Conservation (phyloP, 1,139 yeast species). For the Nakaseomyces kungkrabaensis region DNA sequence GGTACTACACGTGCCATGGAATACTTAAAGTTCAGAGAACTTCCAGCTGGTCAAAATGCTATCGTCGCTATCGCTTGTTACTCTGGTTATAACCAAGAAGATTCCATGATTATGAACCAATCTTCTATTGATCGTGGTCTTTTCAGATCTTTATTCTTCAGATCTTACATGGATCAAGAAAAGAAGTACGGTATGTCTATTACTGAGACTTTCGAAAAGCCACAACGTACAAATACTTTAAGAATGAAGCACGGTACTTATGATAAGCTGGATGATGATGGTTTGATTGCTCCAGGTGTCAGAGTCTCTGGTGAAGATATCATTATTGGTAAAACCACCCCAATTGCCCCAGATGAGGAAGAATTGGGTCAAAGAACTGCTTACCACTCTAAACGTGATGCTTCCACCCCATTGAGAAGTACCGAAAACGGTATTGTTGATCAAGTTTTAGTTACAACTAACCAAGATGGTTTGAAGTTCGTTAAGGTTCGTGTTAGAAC, state of each 20-base stretch:
- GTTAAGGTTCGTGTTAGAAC: conserved; percentile 99
- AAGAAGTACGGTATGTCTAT: conserved; percentile 98
- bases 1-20: conserved; percentile 99
- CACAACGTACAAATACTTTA: conserved; percentile 86
- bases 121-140: conserved; percentile 94
- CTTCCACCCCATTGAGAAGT: conserved; percentile 91
- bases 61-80: conserved; percentile 97
- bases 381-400: conserved; percentile 96
- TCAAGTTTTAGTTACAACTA: conserved; percentile 91
- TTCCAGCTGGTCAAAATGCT: conserved; percentile 99
- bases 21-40: conserved; percentile 88
- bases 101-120: conserved; percentile 99
- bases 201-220: conserved; percentile 91
- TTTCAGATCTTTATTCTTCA: conserved; percentile 87
- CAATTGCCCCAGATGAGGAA: conserved; percentile 95
- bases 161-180: conserved; percentile 98
- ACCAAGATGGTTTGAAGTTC: conserved; percentile 94
- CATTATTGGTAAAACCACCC: conserved; percentile 96
- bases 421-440: conserved; percentile 98
- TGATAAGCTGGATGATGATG: conserved; percentile 96
- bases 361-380: conserved; percentile 98
- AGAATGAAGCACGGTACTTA: conserved; percentile 96
- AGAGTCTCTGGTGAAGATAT: conserved; percentile 98
- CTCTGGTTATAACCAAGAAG: conserved; percentile 99
- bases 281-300: conserved; percentile 94